Evolutionary conservation across 1,139 yeast genomes (phyloP).

Genomic region (Lodderomyces beijingensis): DNA sequence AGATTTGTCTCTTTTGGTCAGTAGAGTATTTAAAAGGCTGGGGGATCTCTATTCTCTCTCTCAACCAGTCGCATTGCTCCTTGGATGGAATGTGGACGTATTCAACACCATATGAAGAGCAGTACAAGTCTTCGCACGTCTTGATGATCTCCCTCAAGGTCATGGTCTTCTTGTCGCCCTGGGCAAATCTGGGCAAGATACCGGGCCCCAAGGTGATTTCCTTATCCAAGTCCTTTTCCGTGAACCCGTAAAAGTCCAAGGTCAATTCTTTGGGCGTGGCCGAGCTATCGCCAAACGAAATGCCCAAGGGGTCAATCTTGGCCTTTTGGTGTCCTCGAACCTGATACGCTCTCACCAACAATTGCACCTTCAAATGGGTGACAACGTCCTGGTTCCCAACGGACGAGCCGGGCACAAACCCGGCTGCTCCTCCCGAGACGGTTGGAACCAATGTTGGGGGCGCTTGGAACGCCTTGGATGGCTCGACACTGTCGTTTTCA

Average conservation of each 20-base stretch:
- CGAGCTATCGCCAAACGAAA: slow-evolving; percentile 71
- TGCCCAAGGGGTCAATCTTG: slow-evolving; percentile 88
- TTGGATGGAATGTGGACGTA: slow-evolving; percentile 96
- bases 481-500: slow-evolving; percentile 63
- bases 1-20: slow-evolving; percentile 93
- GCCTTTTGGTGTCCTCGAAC: slow-evolving; percentile 98
- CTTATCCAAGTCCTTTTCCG: slow-evolving; percentile 77
- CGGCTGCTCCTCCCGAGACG: slow-evolving; percentile 70
- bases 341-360: slow-evolving; percentile 96
- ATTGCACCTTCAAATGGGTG: slow-evolving; percentile 90
- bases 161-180: slow-evolving; percentile 58
- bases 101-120: slow-evolving; percentile 88
- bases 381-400: slow-evolving; percentile 56
- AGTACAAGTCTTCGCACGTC: slow-evolving; percentile 79
- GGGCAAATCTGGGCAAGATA: slow-evolving; percentile 87
- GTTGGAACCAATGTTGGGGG: slow-evolving; percentile 85
- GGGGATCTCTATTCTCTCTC: slow-evolving; percentile 94
- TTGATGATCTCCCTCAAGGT: slow-evolving; percentile 74
- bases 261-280: slow-evolving; percentile 80
- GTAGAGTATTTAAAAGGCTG: slow-evolving; percentile 75
- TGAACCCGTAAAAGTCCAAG: slow-evolving; percentile 85
- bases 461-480: slow-evolving; percentile 76
- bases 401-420: slow-evolving; percentile 44
- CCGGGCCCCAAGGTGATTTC: slow-evolving; percentile 96
- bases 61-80: slow-evolving; percentile 95